Evolutionary conservation across 441 rosid species (phyloP).

Genomic region (Gossypium lobatum): DNA sequence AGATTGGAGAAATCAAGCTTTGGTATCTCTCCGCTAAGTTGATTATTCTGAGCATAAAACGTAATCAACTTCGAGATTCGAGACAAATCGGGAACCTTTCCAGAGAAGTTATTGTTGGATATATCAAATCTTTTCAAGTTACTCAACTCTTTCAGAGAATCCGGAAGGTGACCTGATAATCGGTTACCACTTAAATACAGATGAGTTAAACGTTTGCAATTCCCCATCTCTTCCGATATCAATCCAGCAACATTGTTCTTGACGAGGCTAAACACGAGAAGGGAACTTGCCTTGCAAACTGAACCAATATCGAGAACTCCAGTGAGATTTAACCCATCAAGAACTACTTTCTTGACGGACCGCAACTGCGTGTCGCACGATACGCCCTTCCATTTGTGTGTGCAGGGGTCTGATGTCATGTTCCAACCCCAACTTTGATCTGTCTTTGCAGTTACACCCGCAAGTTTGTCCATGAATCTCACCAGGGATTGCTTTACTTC

Average conservation of each 20-base stretch:
- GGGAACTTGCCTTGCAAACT: constrained; percentile 34
- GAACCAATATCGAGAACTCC: constrained; percentile 41
- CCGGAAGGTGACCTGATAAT: constrained; percentile 42
- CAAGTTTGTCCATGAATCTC: constrained; percentile 41
- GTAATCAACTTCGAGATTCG: constrained; percentile 34
- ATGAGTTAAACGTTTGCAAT: constrained; percentile 42
- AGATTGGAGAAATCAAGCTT: constrained; percentile 43
- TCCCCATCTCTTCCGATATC: constrained; percentile 33
- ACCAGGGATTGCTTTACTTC: constrained; percentile 34
- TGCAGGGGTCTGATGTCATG: constrained; percentile 47
- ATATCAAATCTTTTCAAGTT: constrained; percentile 44
- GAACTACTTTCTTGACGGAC: constrained; percentile 37
- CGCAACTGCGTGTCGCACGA: constrained; percentile 19
- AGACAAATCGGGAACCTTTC: constrained; percentile 36
- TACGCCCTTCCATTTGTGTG: constrained; percentile 40
- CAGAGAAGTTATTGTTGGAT: constrained; percentile 40
- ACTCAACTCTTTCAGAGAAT: constrained; percentile 30
- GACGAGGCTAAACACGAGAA: constrained; percentile 44
- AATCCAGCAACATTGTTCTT: constrained; percentile 32
- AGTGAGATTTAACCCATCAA: constrained; percentile 33
- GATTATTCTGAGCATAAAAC: constrained; percentile 45
- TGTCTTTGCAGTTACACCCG: constrained; percentile 22
- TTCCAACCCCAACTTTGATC: constrained; percentile 45
- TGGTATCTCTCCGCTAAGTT: constrained; percentile 38
- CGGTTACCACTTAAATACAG: constrained; percentile 33